phyloP scores from a whole-genome alignment of 441 rosid species.

The Eruca vesicaria region DNA sequence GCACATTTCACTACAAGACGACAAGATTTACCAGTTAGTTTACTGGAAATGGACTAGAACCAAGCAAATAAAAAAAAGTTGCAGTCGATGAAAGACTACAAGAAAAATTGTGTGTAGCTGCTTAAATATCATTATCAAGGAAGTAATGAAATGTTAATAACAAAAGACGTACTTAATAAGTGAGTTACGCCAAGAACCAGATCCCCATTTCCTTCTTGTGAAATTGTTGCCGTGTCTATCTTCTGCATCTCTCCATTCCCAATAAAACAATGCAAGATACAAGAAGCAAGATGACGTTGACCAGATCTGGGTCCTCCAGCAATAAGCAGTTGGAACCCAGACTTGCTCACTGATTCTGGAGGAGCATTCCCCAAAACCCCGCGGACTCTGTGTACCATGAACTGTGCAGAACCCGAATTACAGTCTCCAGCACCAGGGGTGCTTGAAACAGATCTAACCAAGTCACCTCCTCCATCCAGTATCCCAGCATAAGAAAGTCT shows the following conservation, averaged over 20 bases:
- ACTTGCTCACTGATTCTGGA: slow-evolving; percentile 47
- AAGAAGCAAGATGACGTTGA: slow-evolving; percentile 92
- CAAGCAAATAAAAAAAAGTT: slow-evolving; percentile 1
- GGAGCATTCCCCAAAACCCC: slow-evolving; percentile 37
- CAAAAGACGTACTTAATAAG: slow-evolving; percentile 66
- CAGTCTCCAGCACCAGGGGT: slow-evolving; percentile 36
- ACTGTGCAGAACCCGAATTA: slow-evolving; percentile 35
- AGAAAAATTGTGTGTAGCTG: neutral
- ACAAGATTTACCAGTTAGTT: slow-evolving; percentile 32
- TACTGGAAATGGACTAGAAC: slow-evolving; percentile 6
- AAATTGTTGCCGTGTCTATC: slow-evolving; percentile 87
- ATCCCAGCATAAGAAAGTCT: slow-evolving; percentile 63
- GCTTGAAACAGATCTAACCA: slow-evolving; percentile 41
- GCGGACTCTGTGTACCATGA: slow-evolving; percentile 32
- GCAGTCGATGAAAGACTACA: neutral
- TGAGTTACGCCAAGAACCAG: slow-evolving; percentile 76
- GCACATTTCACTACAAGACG: slow-evolving; percentile 83
- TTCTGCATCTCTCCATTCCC: slow-evolving; percentile 88
- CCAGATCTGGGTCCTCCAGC: slow-evolving; percentile 85
- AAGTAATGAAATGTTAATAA: neutral
- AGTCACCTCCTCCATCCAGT: slow-evolving; percentile 51
- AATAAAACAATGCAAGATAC: slow-evolving; percentile 81
- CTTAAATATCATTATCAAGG: slow-evolving; percentile 6
- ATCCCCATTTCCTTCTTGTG: slow-evolving; percentile 96
- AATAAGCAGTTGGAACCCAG: slow-evolving; percentile 75